Percentiles rank a stretch among this genome's conserved stretches.
These are phyloP conservation scores for Pyrus pyrifolia DNA, from an alignment of 306 rosid species.

Conservation along the genomic window DNA sequence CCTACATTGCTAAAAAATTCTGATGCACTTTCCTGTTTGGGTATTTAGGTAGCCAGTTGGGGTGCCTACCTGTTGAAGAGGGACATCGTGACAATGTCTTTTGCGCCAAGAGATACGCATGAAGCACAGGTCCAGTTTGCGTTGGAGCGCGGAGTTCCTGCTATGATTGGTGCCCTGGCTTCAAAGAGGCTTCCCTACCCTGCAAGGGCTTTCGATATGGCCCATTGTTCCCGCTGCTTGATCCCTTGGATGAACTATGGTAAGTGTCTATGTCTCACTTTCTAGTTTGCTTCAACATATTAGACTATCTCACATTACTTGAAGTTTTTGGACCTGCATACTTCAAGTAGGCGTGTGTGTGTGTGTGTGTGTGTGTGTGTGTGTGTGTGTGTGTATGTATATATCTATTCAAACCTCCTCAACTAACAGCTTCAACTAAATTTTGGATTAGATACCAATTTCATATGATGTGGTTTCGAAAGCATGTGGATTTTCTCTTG, in stretches of 20 bases:
- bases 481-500: not conserved
- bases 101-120: slow-evolving; percentile 98
- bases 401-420: not conserved
- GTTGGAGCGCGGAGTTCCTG: slow-evolving; percentile 94
- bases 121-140: slow-evolving; percentile 97
- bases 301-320: not conserved
- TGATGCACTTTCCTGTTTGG: slow-evolving; percentile 10
- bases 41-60: slow-evolving; percentile 89
- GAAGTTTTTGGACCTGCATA: not conserved
- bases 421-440: too few species aligned
- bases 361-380: too few species aligned
- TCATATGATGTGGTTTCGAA: not conserved
- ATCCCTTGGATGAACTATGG: slow-evolving; percentile 70
- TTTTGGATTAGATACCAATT: not conserved
- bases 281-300: not conserved
- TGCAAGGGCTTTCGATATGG: slow-evolving; percentile 93
- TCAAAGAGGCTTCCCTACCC: slow-evolving; percentile 88
- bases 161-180: slow-evolving; percentile 88
- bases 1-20: not conserved
- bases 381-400: too few species aligned
- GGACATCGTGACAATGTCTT: slow-evolving; percentile 78
- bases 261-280: slow-evolving; percentile 9
- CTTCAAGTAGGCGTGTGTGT: not conserved
- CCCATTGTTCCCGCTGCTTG: slow-evolving; percentile 95
- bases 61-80: slow-evolving; percentile 84